These are phyloP conservation scores for Lactarius vividus DNA, from an alignment of 768 basidiomycete species.

Conservation along the genomic window DNA sequence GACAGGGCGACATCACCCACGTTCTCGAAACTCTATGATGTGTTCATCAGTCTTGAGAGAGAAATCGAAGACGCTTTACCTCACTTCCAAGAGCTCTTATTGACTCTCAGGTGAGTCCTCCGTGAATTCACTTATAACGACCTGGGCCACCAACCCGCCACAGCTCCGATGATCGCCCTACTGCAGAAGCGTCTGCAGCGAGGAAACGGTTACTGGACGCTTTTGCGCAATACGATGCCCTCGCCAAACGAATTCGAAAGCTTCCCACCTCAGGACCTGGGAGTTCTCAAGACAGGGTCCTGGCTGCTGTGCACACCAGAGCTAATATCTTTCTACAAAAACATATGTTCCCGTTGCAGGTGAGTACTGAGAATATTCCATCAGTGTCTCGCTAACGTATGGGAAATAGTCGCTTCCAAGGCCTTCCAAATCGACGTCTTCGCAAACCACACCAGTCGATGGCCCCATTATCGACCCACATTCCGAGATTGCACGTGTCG, in stretches of 20 bases:
- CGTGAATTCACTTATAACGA: constrained; percentile 6
- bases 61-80: constrained; percentile 90
- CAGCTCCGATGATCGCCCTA: constrained; percentile 50
- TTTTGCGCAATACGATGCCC: constrained; percentile 84
- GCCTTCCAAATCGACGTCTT: constrained; percentile 38
- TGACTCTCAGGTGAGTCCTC: constrained; percentile 57
- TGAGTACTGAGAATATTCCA: constrained; percentile 32
- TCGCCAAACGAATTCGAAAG: constrained; percentile 80
- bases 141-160: constrained; percentile 33
- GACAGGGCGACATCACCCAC: constrained; percentile 37
- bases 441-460: constrained; percentile 28
- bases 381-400: neutral
- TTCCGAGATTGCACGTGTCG: constrained; percentile 62
- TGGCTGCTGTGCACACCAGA: constrained; percentile 72
- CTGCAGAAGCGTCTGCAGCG: constrained; percentile 62
- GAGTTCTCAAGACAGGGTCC: constrained; percentile 80
- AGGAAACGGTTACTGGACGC: constrained; percentile 83
- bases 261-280: constrained; percentile 62
- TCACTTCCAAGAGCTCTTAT: constrained; percentile 81
- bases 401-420: constrained; percentile 45
- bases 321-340: constrained; percentile 83
- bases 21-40: constrained; percentile 38
- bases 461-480: constrained; percentile 51
- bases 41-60: constrained; percentile 70
- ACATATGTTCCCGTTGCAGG: constrained; percentile 87